Evolutionary conservation across 768 basidiomycete species (phyloP).

Genomic region (Lactarius sp.): DNA sequence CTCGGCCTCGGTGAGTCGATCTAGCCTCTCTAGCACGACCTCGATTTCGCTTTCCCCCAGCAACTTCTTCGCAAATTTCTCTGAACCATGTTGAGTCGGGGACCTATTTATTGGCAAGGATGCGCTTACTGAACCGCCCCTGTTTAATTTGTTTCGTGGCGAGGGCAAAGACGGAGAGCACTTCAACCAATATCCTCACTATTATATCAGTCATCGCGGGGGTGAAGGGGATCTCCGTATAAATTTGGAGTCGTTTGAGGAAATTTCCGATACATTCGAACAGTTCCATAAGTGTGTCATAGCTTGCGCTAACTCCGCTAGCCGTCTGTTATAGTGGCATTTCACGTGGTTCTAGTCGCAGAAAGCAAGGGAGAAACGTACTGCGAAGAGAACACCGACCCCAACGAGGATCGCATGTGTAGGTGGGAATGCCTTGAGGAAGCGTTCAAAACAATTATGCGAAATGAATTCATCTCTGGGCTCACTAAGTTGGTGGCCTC

Average conservation of each 20-base stretch:
- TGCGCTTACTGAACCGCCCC: slow-evolving; percentile 1
- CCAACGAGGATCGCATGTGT: not conserved
- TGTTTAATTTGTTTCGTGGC: slow-evolving; percentile 5
- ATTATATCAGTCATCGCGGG: not conserved
- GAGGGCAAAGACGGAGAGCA: not conserved
- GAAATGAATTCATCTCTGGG: too few species aligned
- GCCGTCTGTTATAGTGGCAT: not conserved
- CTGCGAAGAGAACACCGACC: not conserved
- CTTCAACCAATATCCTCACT: not conserved
- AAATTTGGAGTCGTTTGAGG: too few species aligned
- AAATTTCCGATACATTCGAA: not conserved
- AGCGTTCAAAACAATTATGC: too few species aligned
- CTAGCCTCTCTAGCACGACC: not conserved
- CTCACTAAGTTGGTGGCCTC: not conserved
- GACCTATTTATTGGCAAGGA: not conserved
- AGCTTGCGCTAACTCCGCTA: not conserved
- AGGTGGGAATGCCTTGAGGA: not conserved
- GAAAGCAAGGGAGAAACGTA: not conserved
- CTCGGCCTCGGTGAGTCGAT: too few species aligned
- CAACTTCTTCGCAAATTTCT: not conserved
- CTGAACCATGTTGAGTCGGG: not conserved
- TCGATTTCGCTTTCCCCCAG: slow-evolving; percentile 4
- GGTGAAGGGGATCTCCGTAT: not conserved
- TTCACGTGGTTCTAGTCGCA: not conserved
- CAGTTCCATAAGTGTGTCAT: not conserved